Evolutionary conservation across 164 flowering plant genomes (phyloP).

Genomic region (Magnolia changhungtana): DNA sequence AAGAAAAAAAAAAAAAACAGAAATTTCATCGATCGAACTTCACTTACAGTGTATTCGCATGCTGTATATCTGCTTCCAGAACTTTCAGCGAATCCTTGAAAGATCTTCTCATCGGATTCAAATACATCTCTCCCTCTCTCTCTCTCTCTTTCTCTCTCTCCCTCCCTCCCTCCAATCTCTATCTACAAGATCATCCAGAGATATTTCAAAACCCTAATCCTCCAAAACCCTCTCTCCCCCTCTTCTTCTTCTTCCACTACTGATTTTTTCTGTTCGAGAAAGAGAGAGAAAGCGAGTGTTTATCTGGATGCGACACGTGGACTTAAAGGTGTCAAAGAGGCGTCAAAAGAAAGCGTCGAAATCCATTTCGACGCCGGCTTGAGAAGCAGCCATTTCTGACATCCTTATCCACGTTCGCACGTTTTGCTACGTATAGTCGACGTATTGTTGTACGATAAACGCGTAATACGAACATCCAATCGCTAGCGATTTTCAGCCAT

Average conservation of each 20-base stretch:
- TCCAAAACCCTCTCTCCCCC: neutral
- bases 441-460: too few species aligned
- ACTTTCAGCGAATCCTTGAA: slow-evolving; percentile 79
- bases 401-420: slow-evolving; percentile 26
- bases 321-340: neutral
- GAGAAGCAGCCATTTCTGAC: slow-evolving; percentile 6
- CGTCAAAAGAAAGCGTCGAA: slow-evolving; percentile 7
- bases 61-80: slow-evolving; percentile 84
- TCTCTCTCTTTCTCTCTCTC: neutral
- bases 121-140: slow-evolving; percentile 30
- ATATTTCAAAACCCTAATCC: neutral
- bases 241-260: slow-evolving; percentile 7
- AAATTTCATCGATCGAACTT: neutral
- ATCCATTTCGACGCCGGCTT: neutral
- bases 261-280: slow-evolving; percentile 9
- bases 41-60: slow-evolving; percentile 75
- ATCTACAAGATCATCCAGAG: neutral
- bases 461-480: too few species aligned
- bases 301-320: slow-evolving; percentile 17
- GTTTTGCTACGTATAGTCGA: neutral
- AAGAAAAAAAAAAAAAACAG: neutral
- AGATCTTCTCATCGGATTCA: slow-evolving; percentile 57
- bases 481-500: too few species aligned
- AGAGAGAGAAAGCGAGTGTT: slow-evolving; percentile 17
- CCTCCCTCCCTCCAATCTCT: neutral